These are phyloP conservation scores for Setaria viridis DNA, from an alignment of 202 grass and related monocot species.

Conservation along the genomic window DNA sequence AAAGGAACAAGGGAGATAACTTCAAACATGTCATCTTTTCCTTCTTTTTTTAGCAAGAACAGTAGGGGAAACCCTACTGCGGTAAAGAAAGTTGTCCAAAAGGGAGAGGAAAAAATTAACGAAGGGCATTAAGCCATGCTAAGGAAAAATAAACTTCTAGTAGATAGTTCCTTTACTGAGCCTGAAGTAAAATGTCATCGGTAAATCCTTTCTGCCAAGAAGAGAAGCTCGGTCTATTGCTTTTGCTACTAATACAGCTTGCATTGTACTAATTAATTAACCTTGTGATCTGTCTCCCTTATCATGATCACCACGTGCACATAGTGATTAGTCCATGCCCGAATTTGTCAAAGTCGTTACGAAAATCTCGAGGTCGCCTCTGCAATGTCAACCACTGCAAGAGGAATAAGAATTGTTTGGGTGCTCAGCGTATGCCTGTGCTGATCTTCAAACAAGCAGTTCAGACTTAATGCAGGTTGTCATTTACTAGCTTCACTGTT, in stretches of 20 bases:
- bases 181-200: too few species aligned
- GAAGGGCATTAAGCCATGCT: too few species aligned
- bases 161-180: too few species aligned
- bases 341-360: not conserved
- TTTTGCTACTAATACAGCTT: not conserved
- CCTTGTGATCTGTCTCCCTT: not conserved
- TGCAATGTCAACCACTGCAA: conserved; percentile 17
- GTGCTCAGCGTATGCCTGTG: not conserved
- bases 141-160: too few species aligned
- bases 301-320: not conserved
- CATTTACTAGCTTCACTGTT: conserved; percentile 6
- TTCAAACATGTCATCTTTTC: not conserved
- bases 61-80: not conserved
- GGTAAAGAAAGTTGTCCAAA: not conserved
- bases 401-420: not conserved
- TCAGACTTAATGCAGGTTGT: not conserved
- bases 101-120: not conserved
- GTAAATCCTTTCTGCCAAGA: too few species aligned
- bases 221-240: too few species aligned
- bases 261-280: not conserved
- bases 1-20: not conserved
- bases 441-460: not conserved
- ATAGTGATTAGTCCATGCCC: too few species aligned
- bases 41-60: not conserved
- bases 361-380: conserved; percentile 22